These are phyloP conservation scores for Quercus lobata DNA, from an alignment of 331 rosid genomes.

Conservation along the genomic window DNA sequence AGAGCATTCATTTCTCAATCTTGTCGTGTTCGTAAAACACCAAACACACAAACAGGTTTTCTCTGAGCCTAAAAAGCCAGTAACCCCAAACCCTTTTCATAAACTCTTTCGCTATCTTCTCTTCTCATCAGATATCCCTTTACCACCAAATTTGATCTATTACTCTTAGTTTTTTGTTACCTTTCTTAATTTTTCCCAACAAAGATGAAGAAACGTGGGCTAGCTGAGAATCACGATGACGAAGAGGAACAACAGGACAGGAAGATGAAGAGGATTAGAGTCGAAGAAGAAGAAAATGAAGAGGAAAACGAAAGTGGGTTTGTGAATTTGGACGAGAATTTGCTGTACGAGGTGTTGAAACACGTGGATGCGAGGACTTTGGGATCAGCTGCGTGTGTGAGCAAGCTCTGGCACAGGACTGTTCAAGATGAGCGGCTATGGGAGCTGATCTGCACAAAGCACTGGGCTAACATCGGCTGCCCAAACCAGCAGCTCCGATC, in stretches of 20 bases:
- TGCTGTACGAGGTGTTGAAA: slow-evolving; percentile 35
- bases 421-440: slow-evolving; percentile 90
- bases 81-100: too few relatives aligned
- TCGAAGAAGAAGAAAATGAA: not conserved
- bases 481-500: slow-evolving; percentile 79
- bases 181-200: too few relatives aligned
- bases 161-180: too few relatives aligned
- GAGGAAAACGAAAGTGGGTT: slow-evolving; percentile 14
- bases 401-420: slow-evolving; percentile 26
- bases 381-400: slow-evolving; percentile 78
- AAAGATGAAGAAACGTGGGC: not conserved
- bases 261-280: slow-evolving; percentile 1
- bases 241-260: not conserved
- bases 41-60: slow-evolving; percentile 21
- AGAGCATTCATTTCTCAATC: slow-evolving; percentile 58
- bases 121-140: too few relatives aligned
- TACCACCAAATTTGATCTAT: too few relatives aligned
- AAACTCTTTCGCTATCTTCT: too few relatives aligned
- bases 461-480: slow-evolving; percentile 86
- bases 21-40: slow-evolving; percentile 80
- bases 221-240: not conserved
- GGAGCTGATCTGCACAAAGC: slow-evolving; percentile 95
- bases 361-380: slow-evolving; percentile 78
- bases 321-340: slow-evolving; percentile 17
- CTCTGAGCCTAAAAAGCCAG: too few relatives aligned